Evolutionary conservation across 352 stramenopile species (phyloP), one percentile per base, ranked within the genome.

Genomic region (Pythium utonaiense): DNA sequence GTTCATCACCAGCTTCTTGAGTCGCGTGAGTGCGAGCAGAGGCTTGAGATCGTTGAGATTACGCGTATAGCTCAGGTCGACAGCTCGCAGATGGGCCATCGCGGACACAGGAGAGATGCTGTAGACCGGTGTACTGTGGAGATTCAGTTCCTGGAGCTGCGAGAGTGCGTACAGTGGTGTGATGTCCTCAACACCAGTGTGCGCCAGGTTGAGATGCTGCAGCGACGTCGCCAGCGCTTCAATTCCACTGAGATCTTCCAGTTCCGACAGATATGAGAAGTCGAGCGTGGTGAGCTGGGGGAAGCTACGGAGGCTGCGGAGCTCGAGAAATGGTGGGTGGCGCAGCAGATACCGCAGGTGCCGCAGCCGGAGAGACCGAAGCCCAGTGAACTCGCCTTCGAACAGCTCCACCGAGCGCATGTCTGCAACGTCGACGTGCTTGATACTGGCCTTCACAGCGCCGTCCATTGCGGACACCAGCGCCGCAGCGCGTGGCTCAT

Each of bases 1-100:
- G 40, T 70, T 70, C 9, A 70, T 28, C 34, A 62, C 36, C 28
- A 70, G 56, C 30, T 58, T 54, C 27, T 53, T 62, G 4, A 70
- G 51, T 16, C 63, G 41, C 14, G 17, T 17, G n/a, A 68, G 48
- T 1, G 53, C 48, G 10, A 33, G 28, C 9, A 68, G 49, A 8
- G 61, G 61, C 47, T 58, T 52, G 38, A 63, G 47, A 36, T 68
- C 48, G 19, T 61, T 24, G 14, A 68, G 19, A 13, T 62, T 34
- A 12, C 54, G 45, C 3, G 61, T 68, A 48, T 68, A 70, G 45
- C 51, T 70, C 16, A 68, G 22, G 40, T 63, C 31, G 27, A 68
- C 40, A 14, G 61, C 47, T 27, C 28, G 36, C 1, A 68, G 61
- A 28, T 59, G 48, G 7, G 36, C 21, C 53, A 68, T 55, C 17